Conservation (phyloP, 176 grass and related monocot species). For the Microstegium vimineum region DNA sequence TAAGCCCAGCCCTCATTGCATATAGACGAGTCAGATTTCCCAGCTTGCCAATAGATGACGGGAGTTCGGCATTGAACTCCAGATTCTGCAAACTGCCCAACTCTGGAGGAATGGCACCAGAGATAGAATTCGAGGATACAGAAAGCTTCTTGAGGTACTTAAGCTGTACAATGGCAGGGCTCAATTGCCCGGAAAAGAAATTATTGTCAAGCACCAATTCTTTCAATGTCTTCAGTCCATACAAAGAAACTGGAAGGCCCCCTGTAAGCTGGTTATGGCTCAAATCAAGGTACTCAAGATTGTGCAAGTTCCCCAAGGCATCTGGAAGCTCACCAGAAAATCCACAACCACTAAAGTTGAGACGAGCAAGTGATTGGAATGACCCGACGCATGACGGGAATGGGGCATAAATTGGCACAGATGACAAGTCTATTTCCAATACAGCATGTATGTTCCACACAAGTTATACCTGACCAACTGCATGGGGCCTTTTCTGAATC, state of each 20-base stretch:
- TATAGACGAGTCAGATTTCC: constrained; percentile 53
- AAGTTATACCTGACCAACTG: constrained; percentile 72
- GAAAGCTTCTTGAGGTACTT: constrained; percentile 56
- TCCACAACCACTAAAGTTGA: constrained; percentile 81
- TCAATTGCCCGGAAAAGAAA: constrained; percentile 53
- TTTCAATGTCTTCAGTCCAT: constrained; percentile 49
- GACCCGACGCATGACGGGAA: constrained; percentile 55
- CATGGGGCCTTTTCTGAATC: constrained; percentile 68
- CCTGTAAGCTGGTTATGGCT: constrained; percentile 72
- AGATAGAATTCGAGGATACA: constrained; percentile 55
- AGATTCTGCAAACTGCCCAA: constrained; percentile 67
- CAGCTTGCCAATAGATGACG: constrained; percentile 53
- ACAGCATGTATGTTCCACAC: constrained; percentile 42
- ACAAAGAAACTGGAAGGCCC: constrained; percentile 51
- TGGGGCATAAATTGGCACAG: constrained; percentile 42
- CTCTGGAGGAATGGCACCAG: constrained; percentile 56
- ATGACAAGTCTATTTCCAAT: constrained; percentile 69
- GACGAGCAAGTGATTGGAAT: constrained; percentile 50
- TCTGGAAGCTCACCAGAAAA: constrained; percentile 68
- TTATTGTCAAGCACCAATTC: constrained; percentile 64
- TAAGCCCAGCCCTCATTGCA: constrained; percentile 64
- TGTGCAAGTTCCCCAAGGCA: constrained; percentile 36
- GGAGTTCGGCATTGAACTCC: constrained; percentile 62
- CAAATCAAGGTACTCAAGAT: constrained; percentile 64
- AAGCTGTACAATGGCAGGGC: constrained; percentile 52